Evolutionary conservation across 345 rosid species (phyloP).

Genomic region (Clausena lansium): DNA sequence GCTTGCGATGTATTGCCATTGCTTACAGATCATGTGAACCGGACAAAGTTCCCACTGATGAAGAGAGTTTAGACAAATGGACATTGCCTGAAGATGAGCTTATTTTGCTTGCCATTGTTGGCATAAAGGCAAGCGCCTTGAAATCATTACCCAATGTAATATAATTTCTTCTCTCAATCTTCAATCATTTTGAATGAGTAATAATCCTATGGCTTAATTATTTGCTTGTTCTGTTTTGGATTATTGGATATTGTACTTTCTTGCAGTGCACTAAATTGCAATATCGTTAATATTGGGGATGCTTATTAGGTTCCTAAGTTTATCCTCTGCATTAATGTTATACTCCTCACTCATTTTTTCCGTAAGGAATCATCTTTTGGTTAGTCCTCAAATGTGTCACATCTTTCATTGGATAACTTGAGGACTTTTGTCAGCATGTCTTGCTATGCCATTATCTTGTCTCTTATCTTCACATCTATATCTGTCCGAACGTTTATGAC

Average conservation of each 20-base stretch:
- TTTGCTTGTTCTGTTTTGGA: neutral
- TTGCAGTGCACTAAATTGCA: neutral
- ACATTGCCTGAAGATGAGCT: conserved; percentile 85
- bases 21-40: conserved; percentile 69
- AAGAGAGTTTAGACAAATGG: conserved; percentile 65
- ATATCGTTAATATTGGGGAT: neutral
- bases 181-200: neutral
- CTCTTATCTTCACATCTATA: neutral
- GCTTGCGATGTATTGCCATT: conserved; percentile 95
- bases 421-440: neutral
- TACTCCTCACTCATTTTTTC: neutral
- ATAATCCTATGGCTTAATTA: neutral
- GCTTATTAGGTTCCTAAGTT: neutral
- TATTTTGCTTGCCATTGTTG: conserved; percentile 88
- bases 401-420: conserved; percentile 2
- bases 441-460: neutral
- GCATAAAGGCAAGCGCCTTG: conserved; percentile 73
- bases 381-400: neutral
- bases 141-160: neutral
- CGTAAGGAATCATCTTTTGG: neutral
- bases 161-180: neutral
- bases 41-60: conserved; percentile 63
- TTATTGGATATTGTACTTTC: neutral
- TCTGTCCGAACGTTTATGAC: no score
- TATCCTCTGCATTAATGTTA: neutral